Evolutionary conservation across 1,139 yeast species (phyloP).

Genomic region (Wickerhamomyces sp.): DNA sequence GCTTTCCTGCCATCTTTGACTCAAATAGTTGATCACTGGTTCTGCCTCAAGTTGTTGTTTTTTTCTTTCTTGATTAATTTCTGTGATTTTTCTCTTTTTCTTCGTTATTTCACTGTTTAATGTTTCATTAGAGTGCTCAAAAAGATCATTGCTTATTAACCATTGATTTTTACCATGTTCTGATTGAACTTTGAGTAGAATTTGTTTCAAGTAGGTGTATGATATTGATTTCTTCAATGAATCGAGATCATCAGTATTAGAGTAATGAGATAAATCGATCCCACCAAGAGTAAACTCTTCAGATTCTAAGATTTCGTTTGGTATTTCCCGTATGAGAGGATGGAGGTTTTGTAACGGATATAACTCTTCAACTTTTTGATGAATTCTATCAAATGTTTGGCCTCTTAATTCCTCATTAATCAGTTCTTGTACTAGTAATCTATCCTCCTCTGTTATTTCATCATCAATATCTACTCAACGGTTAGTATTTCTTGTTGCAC

Average conservation of each 20-base stretch:
- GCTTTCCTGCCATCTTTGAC: conserved; percentile 18
- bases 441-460: conserved; percentile 18
- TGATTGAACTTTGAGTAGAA: conserved; percentile 8
- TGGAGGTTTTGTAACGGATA: conserved; percentile 5
- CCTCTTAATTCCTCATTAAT: conserved; percentile 11
- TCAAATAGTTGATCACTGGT: conserved; percentile 15
- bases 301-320: conserved; percentile 2
- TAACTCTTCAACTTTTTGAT: conserved; percentile 6
- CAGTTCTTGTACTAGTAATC: conserved; percentile 10
- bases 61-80: conserved; percentile 16
- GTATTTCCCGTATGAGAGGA: not conserved
- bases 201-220: conserved; percentile 13
- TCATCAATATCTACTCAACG: conserved; percentile 16
- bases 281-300: conserved; percentile 17
- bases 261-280: conserved; percentile 16
- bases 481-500: conserved; percentile 3
- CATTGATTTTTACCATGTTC: conserved; percentile 16
- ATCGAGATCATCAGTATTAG: conserved; percentile 11
- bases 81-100: conserved; percentile 16
- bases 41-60: conserved; percentile 10
- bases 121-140: conserved; percentile 6
- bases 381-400: conserved; percentile 4
- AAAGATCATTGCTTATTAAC: conserved; percentile 14
- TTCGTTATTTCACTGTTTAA: conserved; percentile 6
- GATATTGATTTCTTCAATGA: conserved; percentile 14